Evolutionary conservation across 371 early-diverging fungal species (phyloP).

Genomic region (Rhizomucor pusillus): DNA sequence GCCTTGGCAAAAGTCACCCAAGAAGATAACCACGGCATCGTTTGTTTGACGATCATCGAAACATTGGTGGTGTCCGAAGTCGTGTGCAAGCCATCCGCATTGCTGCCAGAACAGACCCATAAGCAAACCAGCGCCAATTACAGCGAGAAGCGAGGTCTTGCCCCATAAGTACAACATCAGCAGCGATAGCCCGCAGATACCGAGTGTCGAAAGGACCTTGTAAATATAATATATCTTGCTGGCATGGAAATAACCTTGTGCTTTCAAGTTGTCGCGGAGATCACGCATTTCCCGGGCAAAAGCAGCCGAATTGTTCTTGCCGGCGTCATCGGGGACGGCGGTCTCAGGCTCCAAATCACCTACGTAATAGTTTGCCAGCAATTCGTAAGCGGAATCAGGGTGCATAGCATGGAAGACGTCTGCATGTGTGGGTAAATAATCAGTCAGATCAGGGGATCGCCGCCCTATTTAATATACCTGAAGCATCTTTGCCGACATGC

Average conservation of each 20-base stretch:
- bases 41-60: conserved; percentile 69
- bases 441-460: neutral
- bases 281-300: conserved; percentile 66
- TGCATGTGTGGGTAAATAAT: no score
- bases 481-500: conserved; percentile 82
- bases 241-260: conserved; percentile 69
- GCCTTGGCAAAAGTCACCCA: conserved; percentile 81
- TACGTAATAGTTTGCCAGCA: conserved; percentile 76
- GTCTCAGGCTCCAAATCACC: conserved; percentile 62
- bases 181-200: conserved; percentile 52
- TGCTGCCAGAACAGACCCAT: conserved; percentile 86
- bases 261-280: conserved; percentile 55
- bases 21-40: conserved; percentile 64
- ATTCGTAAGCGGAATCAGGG: conserved; percentile 64
- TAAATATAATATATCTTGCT: conserved; percentile 65
- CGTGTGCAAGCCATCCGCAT: conserved; percentile 88
- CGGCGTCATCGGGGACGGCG: conserved; percentile 4
- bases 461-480: conserved; percentile 46
- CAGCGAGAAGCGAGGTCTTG: conserved; percentile 49
- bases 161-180: conserved; percentile 53
- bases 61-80: conserved; percentile 84
- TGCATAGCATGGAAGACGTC: conserved; percentile 91
- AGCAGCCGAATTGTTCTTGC: conserved; percentile 13
- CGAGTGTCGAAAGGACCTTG: conserved; percentile 61
- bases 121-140: conserved; percentile 57